These are phyloP conservation scores for Spathaspora gorwiae DNA, from an alignment of 805 yeast species.

Conservation along the genomic window DNA sequence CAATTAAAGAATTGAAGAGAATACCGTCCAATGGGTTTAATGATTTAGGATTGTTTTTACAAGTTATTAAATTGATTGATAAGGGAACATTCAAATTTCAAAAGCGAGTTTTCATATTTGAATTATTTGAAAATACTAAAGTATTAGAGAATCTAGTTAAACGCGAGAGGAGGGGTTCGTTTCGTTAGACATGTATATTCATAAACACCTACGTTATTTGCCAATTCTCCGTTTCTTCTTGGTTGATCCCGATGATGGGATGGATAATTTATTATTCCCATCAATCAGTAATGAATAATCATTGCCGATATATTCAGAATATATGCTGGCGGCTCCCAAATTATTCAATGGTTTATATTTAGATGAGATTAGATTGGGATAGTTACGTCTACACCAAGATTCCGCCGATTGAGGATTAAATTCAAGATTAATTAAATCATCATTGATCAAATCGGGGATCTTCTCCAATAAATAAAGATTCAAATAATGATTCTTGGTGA, in stretches of 20 bases:
- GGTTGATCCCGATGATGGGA: neutral
- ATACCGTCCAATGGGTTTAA: constrained; percentile 51
- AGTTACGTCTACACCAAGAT: constrained; percentile 35
- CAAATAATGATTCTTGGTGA: constrained; percentile 17
- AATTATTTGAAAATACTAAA: constrained; percentile 48
- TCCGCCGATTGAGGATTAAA: constrained; percentile 37
- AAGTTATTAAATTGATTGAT: constrained; percentile 49
- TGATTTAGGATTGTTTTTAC: constrained; percentile 48
- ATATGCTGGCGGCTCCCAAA: constrained; percentile 1
- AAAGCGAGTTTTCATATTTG: constrained; percentile 62
- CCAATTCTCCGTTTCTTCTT: constrained; percentile 6
- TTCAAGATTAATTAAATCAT: constrained; percentile 31
- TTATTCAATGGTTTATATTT: constrained; percentile 29
- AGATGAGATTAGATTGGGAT: constrained; percentile 28
- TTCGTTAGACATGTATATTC: neutral
- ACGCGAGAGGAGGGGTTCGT: constrained; percentile 33
- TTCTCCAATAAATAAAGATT: constrained; percentile 31
- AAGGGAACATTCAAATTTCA: constrained; percentile 58
- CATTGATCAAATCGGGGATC: constrained; percentile 33
- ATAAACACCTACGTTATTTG: neutral
- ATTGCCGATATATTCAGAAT: constrained; percentile 6
- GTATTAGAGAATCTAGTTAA: constrained; percentile 50
- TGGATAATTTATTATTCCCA: neutral
- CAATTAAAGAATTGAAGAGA: constrained; percentile 54
- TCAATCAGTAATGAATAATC: constrained; percentile 5